Base-by-base conservation (phyloP, 2,329 filamentous ascomycete species). In the Penicillium verrucosum region DNA sequence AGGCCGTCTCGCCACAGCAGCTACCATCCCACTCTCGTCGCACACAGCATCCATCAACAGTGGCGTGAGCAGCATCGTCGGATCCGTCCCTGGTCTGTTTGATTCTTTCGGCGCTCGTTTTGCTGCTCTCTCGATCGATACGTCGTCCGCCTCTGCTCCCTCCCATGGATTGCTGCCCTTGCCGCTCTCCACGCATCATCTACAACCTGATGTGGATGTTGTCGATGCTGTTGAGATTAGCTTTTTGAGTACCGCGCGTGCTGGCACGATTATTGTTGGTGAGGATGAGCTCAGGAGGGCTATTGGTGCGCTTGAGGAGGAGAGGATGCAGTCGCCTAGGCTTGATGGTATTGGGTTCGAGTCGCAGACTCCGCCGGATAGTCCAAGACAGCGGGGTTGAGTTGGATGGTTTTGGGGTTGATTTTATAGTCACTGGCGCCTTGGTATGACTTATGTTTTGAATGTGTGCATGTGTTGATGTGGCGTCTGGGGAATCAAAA, bases 211-310 rank as follows among this genome's bases (percentile, higher is more conserved):
- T 63, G 43, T 68, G n/a, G 68, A 70, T 49, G 64, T 60, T 23
- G 71, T 60, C 52, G 71, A 74, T 56, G 75, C 70, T 1, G 84
- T 90, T 0, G 92, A 97, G 71, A 86, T 97, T 75, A 93, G 89
- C 56, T 97, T 97, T 72, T 78, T 97, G 60, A 94, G 89, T 59
- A 97, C 93, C 0, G 92, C 91, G 5, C 84, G 88, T 41, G 91
- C 92, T 0, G 93, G 93, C 1, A 92, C 91, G 5, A 93, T 97
- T 10, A 92, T 97, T 68, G 83, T 97, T 38, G 84, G 86, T 4
- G 83, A 88, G 60, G 84, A 88, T 65, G 89, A 93, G 69, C 80
- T 92, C 43, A 79, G 81, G n/a, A 83, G 84, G 56, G 92, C 90
- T 0, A 78, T 97, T 64, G 82, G 83, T 45, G 90, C 90, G 6